A percentile compares a stretch with the other conserved stretches of the same genome.
phyloP scores from a whole-genome alignment of 495 filamentous ascomycete species.

The Penicilliopsis zonata region DNA sequence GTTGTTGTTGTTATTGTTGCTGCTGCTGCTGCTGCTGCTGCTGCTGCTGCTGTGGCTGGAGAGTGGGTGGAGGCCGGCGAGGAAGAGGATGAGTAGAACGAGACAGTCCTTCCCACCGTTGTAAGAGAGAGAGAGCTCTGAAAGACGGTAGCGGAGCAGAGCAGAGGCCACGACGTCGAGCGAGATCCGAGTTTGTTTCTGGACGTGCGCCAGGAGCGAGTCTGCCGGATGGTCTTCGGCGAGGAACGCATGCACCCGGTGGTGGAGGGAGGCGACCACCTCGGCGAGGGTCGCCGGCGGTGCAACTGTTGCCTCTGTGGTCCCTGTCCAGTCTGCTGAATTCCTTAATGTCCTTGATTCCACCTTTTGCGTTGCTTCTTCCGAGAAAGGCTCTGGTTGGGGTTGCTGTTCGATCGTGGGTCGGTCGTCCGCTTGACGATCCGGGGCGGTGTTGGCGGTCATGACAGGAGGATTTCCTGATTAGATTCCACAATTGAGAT shows the following conservation, averaged over 20 bases:
- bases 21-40: neutral
- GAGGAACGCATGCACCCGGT: conserved; percentile 59
- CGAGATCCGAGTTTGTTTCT: conserved; percentile 58
- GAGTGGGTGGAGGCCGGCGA: conserved; percentile 45
- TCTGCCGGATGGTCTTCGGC: conserved; percentile 40
- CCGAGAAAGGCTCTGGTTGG: too few species aligned
- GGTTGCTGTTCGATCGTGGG: conserved; percentile 7
- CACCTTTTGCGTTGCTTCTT: too few species aligned
- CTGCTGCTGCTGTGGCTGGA: neutral
- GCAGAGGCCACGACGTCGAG: conserved; percentile 63
- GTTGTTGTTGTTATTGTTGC: neutral
- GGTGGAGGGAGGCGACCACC: conserved; percentile 50
- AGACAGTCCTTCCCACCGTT: conserved; percentile 99
- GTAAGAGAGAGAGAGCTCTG: conserved; percentile 81
- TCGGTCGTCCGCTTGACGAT: conserved; percentile 1
- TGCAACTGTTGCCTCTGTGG: neutral
- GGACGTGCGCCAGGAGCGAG: conserved; percentile 47
- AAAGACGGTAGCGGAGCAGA: conserved; percentile 56
- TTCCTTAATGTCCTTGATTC: too few species aligned
- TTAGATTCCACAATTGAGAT: too few species aligned
- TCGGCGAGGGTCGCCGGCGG: conserved; percentile 12
- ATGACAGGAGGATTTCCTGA: too few species aligned
- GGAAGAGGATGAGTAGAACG: conserved; percentile 79
- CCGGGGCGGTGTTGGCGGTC: neutral
- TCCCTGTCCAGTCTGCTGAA: too few species aligned